These are phyloP conservation scores for Hanseniaspora lindneri DNA, from an alignment of 805 yeast species.

Conservation along the genomic window DNA sequence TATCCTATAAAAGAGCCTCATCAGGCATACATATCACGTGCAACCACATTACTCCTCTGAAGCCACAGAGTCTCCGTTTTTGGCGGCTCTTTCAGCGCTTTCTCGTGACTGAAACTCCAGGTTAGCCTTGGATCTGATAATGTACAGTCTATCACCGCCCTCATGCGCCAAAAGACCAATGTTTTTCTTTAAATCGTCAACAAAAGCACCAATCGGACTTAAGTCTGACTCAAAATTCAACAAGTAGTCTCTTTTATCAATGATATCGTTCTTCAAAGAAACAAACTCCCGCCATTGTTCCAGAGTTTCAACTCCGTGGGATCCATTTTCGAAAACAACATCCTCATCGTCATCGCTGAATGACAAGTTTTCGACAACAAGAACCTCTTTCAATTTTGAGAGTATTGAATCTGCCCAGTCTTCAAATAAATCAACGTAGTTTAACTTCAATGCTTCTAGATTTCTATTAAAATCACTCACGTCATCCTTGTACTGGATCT, in stretches of 20 bases:
- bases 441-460: slow-evolving; percentile 32
- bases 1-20: no score
- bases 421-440: slow-evolving; percentile 54
- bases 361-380: slow-evolving; percentile 30
- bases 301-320: slow-evolving; percentile 31
- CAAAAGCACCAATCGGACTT: slow-evolving; percentile 24
- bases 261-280: slow-evolving; percentile 42
- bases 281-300: slow-evolving; percentile 52
- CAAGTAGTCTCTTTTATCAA: slow-evolving; percentile 44
- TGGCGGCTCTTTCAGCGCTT: slow-evolving; percentile 30
- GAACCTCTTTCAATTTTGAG: slow-evolving; percentile 49
- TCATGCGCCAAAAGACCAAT: slow-evolving; percentile 44
- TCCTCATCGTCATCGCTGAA: slow-evolving; percentile 6
- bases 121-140: slow-evolving; percentile 47
- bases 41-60: no score
- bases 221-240: slow-evolving; percentile 30
- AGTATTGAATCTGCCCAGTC: slow-evolving; percentile 61
- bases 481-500: slow-evolving; percentile 25
- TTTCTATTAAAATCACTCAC: slow-evolving; percentile 29
- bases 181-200: slow-evolving; percentile 32
- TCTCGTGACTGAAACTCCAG: slow-evolving; percentile 46
- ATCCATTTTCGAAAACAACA: not conserved
- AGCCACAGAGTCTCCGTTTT: slow-evolving; percentile 13
- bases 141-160: slow-evolving; percentile 47
- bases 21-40: no score